Conservation (phyloP, 2,329 filamentous ascomycete genomes). For the Aureobasidium mangrovei region DNA sequence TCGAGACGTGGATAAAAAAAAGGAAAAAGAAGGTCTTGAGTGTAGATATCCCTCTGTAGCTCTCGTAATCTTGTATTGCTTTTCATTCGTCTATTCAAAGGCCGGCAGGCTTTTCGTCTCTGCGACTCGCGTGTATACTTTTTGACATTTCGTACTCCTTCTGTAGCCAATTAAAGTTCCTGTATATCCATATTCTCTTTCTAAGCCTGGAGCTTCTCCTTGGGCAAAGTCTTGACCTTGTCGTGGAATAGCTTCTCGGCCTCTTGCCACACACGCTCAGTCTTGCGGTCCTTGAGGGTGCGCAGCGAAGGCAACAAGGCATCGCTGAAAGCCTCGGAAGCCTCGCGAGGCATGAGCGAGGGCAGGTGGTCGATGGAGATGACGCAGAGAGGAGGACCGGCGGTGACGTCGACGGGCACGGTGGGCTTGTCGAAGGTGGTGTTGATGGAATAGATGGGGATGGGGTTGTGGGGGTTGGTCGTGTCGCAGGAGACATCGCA, state of each 20-base stretch:
- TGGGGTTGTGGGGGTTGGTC: constrained; percentile 61
- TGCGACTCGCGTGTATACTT: no score
- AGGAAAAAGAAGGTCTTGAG: no score
- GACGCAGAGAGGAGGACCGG: constrained; percentile 58
- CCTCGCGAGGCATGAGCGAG: constrained; percentile 74
- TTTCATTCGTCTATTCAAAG: no score
- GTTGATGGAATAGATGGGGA: constrained; percentile 75
- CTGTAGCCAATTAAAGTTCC: no score
- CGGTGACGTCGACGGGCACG: constrained; percentile 58
- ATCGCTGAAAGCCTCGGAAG: constrained; percentile 73
- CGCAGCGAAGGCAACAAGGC: constrained; percentile 71
- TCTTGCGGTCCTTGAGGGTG: constrained; percentile 65
- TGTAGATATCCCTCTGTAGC: no score
- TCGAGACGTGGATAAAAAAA: no score
- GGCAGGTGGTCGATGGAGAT: constrained; percentile 86
- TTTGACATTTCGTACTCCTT: no score
- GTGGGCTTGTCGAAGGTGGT: constrained; percentile 88
- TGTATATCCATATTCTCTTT: no score
- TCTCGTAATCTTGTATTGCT: no score
- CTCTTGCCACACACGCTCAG: constrained; percentile 69
- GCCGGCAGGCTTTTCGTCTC: no score
- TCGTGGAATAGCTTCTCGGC: constrained; percentile 78
- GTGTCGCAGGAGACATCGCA: constrained; percentile 73
- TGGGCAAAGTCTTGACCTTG: constrained; percentile 64
- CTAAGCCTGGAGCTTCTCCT: constrained; percentile 22